Evolutionary conservation across 73 alveolate species (phyloP), one percentile per base, ranked within the genome.

Genomic region (Durusdinium trenchii): DNA sequence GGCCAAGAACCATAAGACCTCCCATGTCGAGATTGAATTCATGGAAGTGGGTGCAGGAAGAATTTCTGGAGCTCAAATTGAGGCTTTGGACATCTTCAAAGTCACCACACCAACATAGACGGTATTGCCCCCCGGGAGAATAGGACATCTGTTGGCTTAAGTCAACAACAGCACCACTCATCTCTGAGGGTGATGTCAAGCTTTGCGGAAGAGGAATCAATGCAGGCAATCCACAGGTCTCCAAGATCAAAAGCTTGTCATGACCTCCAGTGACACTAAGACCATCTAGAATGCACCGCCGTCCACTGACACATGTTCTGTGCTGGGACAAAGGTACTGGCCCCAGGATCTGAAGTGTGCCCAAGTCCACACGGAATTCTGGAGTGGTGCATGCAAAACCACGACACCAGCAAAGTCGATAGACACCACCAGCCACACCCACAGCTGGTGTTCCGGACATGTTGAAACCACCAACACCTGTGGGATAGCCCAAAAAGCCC

Each of bases 1-100:
- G 54, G 48, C 95, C 95, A 6, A 86, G 45, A 60, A 86, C 32
- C 6, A 82, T 86, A 45, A 86, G 61, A 16, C 57, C 47, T 10
- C 95, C 95, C 36, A 86, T 57, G 45, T 86, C 95, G 10, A 82
- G 54, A 5, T 79, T 82, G 18, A 86, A 86, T 57, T 86, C 95
- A 30, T 62, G 40, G 35, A 82, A 43, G 12, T 57, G 61, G 60
- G 82, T 60, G 95, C 95, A 86, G 30, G 4, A 40, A 57, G 82
- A 86, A 20, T 10, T 60, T 36, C 95, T 57, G 35, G 47, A 43
- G 32, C 35, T 40, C n/a, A n/a, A n/a, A n/a, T n/a, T n/a, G n/a
- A n/a, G n/a, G n/a, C n/a, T n/a, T n/a, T n/a, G n/a, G n/a, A n/a
- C n/a, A 6, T n/a, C 76, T 12, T 47, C 48, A 7, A 36, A 16